Evolutionary conservation across 306 rosid species (phyloP), one percentile per base, ranked within the genome.

Genomic region (Casuarina glauca): DNA sequence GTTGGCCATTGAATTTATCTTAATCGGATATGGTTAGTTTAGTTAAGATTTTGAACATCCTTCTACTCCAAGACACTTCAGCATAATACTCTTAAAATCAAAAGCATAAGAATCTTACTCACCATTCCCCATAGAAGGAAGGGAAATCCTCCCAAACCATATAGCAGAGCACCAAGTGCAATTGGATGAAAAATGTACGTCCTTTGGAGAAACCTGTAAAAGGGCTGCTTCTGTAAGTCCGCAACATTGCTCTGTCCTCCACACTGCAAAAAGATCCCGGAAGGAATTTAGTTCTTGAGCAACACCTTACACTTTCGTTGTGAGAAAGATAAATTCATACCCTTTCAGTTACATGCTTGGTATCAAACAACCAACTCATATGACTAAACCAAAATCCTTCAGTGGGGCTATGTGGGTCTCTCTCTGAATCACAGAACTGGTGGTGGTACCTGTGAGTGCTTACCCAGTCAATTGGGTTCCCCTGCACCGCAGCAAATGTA

Each of bases 321-420:
- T 6, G 32, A 11, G 74, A 48, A 13, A 35, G 53, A 63, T 20
- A 26, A 26, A 73, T 69, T 36, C 86, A 73, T 86, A 91, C 98
- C 93, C 89, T 90, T 81, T 86, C 82, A 39, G 26, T 6, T n/a
- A 92, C 45, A 64, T 87, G 76, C 73, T 81, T 84, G 61, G 90
- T 85, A 81, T 94, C 97, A 84, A 94, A 92, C 19, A 94, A 72
- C 98, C 97, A 94, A 79, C 88, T 89, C 88, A 90, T 89, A 71
- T 94, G 98, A 51, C 98, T 94, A 75, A 78, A 92, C 97, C 98
- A 94, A 84, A 94, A 94, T 57, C 98, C 98, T 85, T 92, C 97
- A 19, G 39, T 68, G 46, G 98, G 98, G 81, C 94, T 94, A 84
- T 94, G 97, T 58, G 98, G 98, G 75, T 94, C 98, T 86, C 82